Evolutionary conservation across 106 monocot genomes (phyloP).

Genomic region (Ottelia alismoides): DNA sequence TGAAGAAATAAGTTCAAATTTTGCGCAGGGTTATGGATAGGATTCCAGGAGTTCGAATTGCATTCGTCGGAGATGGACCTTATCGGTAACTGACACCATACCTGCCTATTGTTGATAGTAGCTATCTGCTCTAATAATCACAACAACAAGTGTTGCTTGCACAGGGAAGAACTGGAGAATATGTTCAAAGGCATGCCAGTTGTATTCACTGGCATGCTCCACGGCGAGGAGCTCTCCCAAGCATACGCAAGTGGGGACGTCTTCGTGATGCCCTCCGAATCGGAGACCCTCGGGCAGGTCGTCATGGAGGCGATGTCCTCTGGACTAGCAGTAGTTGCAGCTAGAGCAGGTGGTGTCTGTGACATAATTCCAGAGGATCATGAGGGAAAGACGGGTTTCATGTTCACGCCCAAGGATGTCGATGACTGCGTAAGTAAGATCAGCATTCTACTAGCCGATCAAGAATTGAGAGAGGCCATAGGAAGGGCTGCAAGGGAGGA

Average conservation of each 20-base stretch:
- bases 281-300: conserved; percentile 84
- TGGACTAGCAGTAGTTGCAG: conserved; percentile 79
- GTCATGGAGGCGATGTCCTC: conserved; percentile 98
- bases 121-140: background rate
- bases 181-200: conserved; percentile 72
- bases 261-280: conserved; percentile 94
- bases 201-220: conserved; percentile 92
- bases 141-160: background rate
- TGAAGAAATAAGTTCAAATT: no score
- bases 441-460: conserved; percentile 20
- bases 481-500: conserved; percentile 59
- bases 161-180: conserved; percentile 70
- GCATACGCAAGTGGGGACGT: conserved; percentile 94
- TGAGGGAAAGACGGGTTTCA: conserved; percentile 75
- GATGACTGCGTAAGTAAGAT: conserved; percentile 79
- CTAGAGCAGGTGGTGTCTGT: conserved; percentile 74
- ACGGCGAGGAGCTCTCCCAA: conserved; percentile 82
- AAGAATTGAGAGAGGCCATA: conserved; percentile 50
- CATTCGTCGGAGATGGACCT: conserved; percentile 91
- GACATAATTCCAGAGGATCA: conserved; percentile 80
- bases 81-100: conserved; percentile 35
- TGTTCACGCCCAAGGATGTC: conserved; percentile 68
- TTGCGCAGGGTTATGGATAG: conserved; percentile 77
- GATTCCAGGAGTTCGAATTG: conserved; percentile 74
- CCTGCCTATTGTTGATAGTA: background rate